Base-by-base conservation (phyloP, 805 yeast species). In the Isabelozyma gotoi region DNA sequence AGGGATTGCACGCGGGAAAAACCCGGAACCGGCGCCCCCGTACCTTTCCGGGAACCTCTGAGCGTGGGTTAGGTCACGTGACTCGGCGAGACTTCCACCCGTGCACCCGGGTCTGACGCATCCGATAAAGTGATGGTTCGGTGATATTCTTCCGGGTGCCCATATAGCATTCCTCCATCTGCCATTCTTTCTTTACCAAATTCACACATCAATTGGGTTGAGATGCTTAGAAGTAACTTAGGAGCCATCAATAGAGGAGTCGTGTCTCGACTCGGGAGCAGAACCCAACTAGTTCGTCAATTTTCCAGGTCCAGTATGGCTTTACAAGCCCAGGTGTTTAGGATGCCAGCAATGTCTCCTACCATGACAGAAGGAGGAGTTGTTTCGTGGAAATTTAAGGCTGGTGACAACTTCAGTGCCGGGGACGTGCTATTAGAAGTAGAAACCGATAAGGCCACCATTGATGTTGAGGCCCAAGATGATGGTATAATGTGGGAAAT, bases 291-390 rank as follows among this genome's bases (percentile, higher is more conserved):
- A 24, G 29, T 24, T 7, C 29, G 29, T n/a, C 29, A 24, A n/a
- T 24, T 24, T 24, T 24, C 29, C 29, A 10, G 29, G 29, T 24
- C 29, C 12, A 2, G 10, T 24, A 20, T 14, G 38, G 38, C 19
- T 3, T 2, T 5, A 10, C 2, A 24, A 24, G 81, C 78, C 4
- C 59, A 69, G 16, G 65, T 72, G 31, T 89, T 88, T 69, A 82
- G 75, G 42, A 92, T 92, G 98, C 99, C 99, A 3, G 97, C 99
- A 19, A 88, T 92, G 97, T 91, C 97, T 4, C 99, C 99, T 35
- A 92, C 99, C 5, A 92, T 92, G 99, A 89, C 90, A 21, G 88
- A 84, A 60, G 99, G 99, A 33, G 97, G 96, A 5, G 78, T 92
- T 50, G 88, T 89, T 10, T 76, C 81, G 42, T 92, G 99, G 99